Evolutionary conservation across 495 filamentous ascomycete genomes (phyloP).

Genomic region (Penicillium diatomitis): DNA sequence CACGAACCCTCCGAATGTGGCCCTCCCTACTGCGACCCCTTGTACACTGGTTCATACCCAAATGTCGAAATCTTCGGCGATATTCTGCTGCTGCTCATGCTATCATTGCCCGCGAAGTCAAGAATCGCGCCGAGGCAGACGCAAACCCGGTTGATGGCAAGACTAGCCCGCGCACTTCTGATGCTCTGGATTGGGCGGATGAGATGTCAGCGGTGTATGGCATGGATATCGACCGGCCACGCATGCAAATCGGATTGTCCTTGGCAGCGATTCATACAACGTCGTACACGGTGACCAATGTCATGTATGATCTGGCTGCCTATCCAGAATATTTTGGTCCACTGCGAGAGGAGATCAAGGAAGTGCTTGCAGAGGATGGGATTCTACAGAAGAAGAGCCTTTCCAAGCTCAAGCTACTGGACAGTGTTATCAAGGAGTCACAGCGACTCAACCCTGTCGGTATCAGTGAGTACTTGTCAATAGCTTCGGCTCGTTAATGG

Average conservation of each 20-base stretch:
- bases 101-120: constrained; percentile 27
- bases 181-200: constrained; percentile 30
- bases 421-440: constrained; percentile 34
- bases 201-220: constrained; percentile 15
- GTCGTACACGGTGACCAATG: constrained; percentile 27
- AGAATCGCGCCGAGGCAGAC: constrained; percentile 14
- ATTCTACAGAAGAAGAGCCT: constrained; percentile 40
- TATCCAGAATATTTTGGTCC: constrained; percentile 28
- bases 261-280: constrained; percentile 41
- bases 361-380: constrained; percentile 25
- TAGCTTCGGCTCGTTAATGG: no score
- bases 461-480: constrained; percentile 15
- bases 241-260: constrained; percentile 25
- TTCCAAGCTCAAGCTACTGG: constrained; percentile 42
- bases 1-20: constrained; percentile 22
- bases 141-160: constrained; percentile 17
- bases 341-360: constrained; percentile 29
- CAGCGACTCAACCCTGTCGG: constrained; percentile 23
- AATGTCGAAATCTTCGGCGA: constrained; percentile 17
- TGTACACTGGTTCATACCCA: constrained; percentile 29
- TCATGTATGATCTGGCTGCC: constrained; percentile 32
- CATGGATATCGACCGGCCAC: constrained; percentile 10
- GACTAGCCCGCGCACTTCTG: constrained; percentile 11
- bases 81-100: constrained; percentile 15
- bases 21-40: constrained; percentile 29